Evolutionary conservation across 345 rosid genomes (phyloP).

Genomic region (Viola odorata): DNA sequence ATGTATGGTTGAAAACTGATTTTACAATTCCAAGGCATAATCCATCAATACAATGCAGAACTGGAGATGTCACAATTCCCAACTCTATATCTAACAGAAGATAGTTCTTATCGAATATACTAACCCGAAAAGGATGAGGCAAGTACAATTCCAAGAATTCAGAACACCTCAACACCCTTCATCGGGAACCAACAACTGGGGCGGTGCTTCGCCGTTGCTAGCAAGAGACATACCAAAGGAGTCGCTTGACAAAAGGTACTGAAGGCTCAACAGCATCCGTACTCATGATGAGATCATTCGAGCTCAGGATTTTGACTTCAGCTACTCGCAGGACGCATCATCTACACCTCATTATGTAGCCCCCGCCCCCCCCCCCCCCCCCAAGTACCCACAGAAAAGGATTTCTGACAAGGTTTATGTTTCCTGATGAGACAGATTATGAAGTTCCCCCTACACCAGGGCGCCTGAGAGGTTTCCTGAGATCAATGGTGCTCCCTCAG

Average conservation of each 20-base stretch:
- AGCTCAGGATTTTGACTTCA: not conserved
- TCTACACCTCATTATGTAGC: slow-evolving; percentile 4
- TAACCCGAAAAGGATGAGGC: slow-evolving; percentile 17
- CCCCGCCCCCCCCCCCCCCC: slow-evolving; percentile 18
- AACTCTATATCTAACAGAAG: slow-evolving; percentile 4
- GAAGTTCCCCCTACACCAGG: too few relatives aligned
- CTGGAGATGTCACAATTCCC: slow-evolving; percentile 9
- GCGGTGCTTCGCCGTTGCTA: slow-evolving; percentile 52
- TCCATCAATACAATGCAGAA: slow-evolving; percentile 12
- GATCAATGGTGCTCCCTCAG: not conserved
- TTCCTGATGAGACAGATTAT: too few relatives aligned
- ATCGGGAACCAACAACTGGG: slow-evolving; percentile 51
- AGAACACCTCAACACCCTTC: slow-evolving; percentile 59
- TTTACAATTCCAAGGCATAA: slow-evolving; percentile 15
- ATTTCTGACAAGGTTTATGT: slow-evolving; percentile 18
- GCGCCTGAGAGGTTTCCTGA: too few relatives aligned
- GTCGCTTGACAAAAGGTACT: slow-evolving; percentile 48
- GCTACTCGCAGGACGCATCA: slow-evolving; percentile 5
- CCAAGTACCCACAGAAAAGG: slow-evolving; percentile 17
- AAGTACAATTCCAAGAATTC: slow-evolving; percentile 28
- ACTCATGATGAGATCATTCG: slow-evolving; percentile 37
- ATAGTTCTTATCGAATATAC: not conserved
- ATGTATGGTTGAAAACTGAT: not conserved
- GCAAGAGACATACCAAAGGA: slow-evolving; percentile 48
- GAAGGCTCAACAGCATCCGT: slow-evolving; percentile 26